phyloP scores from a whole-genome alignment of 257 asterid species.

The Solanum raphanifolium region DNA sequence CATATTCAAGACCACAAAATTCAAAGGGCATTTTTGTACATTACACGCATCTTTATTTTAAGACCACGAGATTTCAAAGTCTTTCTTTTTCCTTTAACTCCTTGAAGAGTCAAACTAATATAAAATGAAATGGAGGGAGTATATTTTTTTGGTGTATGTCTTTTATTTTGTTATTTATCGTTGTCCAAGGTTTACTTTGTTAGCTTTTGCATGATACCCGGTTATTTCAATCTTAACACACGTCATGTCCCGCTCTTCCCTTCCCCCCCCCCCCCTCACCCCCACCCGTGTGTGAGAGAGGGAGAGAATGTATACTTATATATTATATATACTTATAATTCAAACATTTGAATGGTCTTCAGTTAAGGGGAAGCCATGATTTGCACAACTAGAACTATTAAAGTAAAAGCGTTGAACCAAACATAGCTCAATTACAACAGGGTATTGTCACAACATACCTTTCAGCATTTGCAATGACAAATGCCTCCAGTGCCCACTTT shows the following conservation, averaged over 20 bases:
- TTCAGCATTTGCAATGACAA: constrained; percentile 75
- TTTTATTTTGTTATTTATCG: neutral
- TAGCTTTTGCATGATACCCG: neutral
- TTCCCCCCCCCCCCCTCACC: neutral
- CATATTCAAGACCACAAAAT: neutral
- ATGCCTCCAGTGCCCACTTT: constrained; percentile 92
- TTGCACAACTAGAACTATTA: neutral
- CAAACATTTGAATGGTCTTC: neutral
- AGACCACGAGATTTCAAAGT: neutral
- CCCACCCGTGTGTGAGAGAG: neutral
- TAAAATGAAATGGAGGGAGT: neutral
- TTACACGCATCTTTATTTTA: neutral
- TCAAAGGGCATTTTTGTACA: neutral
- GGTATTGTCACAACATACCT: constrained; percentile 24
- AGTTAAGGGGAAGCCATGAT: neutral
- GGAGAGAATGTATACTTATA: neutral
- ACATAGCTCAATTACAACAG: neutral
- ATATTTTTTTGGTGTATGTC: neutral
- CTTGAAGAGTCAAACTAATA: neutral
- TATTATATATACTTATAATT: neutral
- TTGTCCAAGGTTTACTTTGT: neutral
- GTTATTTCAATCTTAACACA: neutral
- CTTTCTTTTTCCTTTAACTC: neutral
- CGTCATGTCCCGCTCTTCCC: neutral
- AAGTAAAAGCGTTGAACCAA: neutral